Evolutionary conservation across 2,329 filamentous ascomycete genomes (phyloP), one percentile per base, ranked within the genome.

Genomic region (Arthrobotrys megalospora): DNA sequence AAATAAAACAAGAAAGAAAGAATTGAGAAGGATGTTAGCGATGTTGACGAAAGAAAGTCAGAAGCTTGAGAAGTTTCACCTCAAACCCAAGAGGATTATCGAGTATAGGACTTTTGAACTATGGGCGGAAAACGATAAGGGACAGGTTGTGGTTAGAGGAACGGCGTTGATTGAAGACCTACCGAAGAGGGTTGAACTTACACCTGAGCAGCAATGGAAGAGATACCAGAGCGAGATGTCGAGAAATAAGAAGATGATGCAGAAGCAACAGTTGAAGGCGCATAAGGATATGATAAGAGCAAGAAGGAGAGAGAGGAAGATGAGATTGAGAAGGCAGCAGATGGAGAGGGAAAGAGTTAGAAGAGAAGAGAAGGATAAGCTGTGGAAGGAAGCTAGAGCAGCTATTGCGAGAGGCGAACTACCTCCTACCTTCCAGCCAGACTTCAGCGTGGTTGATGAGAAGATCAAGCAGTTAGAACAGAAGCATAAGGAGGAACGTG

Each of bases 201-300:
- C 75, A 36, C 75, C 75, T 2, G 75, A 78, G 21, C 67, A 78
- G 16, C 75, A 78, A 19, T 78, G 75, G 75, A 78, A 78, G 75
- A 66, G 45, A 50, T 78, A 72, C 43, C 75, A 78, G 53, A 21
- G 41, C 12, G 60, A 78, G 63, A 72, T 78, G 75, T 67, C 53
- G 4, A 71, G 75, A 12, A 78, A 78, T 16, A 71, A 53, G 52
- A 66, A 69, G 34, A 11, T 78, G 45, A 43, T 68, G 52, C 75
- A 72, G 50, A 78, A 72, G 50, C 67, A 72, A 36, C 45, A 63
- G 36, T 19, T 72, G 75, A 68, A 21, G 53, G 62, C 28, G 3
- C 75, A 72, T 11, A 72, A 67, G 38, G 53, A 62, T 32, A 53
- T 68, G 62, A 7, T 78, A 1, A 66, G 67, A 16, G 6, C 2